These are phyloP conservation scores for Chloranthus sessilifolius DNA, from an alignment of 164 flowering plant genomes.

Conservation along the genomic window DNA sequence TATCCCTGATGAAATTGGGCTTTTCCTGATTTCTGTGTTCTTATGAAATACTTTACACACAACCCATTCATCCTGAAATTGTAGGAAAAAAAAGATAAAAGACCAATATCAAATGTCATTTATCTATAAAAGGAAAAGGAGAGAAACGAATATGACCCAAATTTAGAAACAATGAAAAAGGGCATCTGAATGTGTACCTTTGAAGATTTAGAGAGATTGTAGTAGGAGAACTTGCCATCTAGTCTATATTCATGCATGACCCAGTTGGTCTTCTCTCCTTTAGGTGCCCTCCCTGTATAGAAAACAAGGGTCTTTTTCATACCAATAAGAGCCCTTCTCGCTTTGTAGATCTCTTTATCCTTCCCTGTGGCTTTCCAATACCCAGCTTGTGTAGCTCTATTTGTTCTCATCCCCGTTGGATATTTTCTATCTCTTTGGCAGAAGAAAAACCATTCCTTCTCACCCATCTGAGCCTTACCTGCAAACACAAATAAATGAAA, in stretches of 20 bases:
- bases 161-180: neutral
- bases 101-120: conserved; percentile 6
- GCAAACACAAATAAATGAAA: conserved; percentile 10
- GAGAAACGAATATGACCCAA: neutral
- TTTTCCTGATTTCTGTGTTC: conserved; percentile 30
- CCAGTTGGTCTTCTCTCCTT: conserved; percentile 30
- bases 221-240: conserved; percentile 21
- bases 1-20: conserved; percentile 19
- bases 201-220: conserved; percentile 21
- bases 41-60: conserved; percentile 53
- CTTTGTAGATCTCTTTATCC: conserved; percentile 24
- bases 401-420: conserved; percentile 30
- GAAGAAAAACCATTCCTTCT: conserved; percentile 30
- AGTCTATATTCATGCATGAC: conserved; percentile 32
- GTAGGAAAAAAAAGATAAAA: conserved; percentile 3
- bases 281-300: conserved; percentile 28
- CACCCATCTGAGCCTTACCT: conserved; percentile 26
- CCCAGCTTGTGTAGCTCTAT: conserved; percentile 28
- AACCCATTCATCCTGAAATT: conserved; percentile 56
- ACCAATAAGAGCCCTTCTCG: conserved; percentile 21
- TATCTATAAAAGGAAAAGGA: no score
- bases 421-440: conserved; percentile 27
- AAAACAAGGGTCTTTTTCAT: conserved; percentile 34
- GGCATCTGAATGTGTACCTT: conserved; percentile 19
- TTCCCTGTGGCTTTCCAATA: conserved; percentile 32